Base-by-base conservation (phyloP, 2,329 filamentous ascomycete genomes). In the Trichoderma hamatum region DNA sequence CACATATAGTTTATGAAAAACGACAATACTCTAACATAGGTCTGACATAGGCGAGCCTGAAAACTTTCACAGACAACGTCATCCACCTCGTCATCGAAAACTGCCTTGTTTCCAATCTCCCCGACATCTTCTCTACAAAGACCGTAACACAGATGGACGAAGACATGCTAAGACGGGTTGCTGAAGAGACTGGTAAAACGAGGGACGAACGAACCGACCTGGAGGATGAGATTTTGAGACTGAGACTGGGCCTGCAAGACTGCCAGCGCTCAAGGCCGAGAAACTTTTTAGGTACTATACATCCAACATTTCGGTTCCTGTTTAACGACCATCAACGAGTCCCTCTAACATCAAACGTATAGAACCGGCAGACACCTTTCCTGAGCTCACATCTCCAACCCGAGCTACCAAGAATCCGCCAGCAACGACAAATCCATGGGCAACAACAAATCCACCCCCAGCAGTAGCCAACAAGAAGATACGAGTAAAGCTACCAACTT, bases 21-120 rank as follows among this genome's bases (percentile, higher is more conserved):
- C 4, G n/a, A 19, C 5, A 14, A 10, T 28, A 21, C n/a, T 3
- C 46, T 62, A 21, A 62, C 43, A 5, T 11, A 9, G 3, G 3
- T 0, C 11, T 24, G 30, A 30, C 3, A 7, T 19, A 68, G 67
- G 56, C 63, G 51, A 62, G 59, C 16, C 59, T 56, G 13, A 49
- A 60, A 7, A 54, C 67, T 28, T 68, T 68, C 16, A 68, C 58
- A 7, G 67, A 68, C 3, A 68, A 68, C 21, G 52, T 68, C 26
- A 36, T 68, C 24, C 28, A 64, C 32, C 67, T 68, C 1, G 67
- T 61, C 11, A 10, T 68, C 14, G 67, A 68, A 28, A 68, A 68
- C 19, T 62, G 51, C 10, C 49, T 68, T 13, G 43, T 68, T 7
- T 46, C 59, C 0, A 28, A 51, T 2, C 51, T 68, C 9, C 34